These are phyloP conservation scores for Crucihimalaya himalaica DNA, from an alignment of 345 rosid species.

Conservation along the genomic window DNA sequence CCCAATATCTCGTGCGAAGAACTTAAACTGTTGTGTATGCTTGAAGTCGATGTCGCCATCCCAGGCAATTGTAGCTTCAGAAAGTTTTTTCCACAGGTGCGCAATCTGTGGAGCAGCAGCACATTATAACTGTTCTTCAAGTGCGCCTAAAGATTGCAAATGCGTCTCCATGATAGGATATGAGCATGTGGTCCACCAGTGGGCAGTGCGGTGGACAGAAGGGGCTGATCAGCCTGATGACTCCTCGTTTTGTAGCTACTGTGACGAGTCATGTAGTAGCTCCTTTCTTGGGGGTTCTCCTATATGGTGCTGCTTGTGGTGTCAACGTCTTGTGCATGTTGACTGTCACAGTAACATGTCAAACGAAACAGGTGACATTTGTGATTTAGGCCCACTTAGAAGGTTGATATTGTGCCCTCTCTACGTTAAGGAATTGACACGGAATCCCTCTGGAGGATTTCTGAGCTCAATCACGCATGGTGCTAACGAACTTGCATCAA, in stretches of 20 bases:
- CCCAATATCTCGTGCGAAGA: constrained; percentile 75
- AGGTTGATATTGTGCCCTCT: constrained; percentile 89
- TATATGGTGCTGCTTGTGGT: constrained; percentile 99
- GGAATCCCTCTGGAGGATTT: constrained; percentile 63
- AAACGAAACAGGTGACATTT: constrained; percentile 75
- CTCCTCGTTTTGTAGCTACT: constrained; percentile 74
- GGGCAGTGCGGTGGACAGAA: constrained; percentile 97
- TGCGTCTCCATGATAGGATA: constrained; percentile 79
- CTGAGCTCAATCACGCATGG: constrained; percentile 94
- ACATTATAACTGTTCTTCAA: constrained; percentile 67
- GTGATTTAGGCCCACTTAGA: constrained; percentile 85
- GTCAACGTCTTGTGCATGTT: constrained; percentile 93
- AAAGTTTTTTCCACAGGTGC: constrained; percentile 65
- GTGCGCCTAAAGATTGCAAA: constrained; percentile 82
- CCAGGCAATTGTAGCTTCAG: constrained; percentile 60
- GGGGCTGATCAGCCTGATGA: constrained; percentile 83
- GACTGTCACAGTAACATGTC: constrained; percentile 85
- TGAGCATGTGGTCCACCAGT: constrained; percentile 84
- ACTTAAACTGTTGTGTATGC: constrained; percentile 85
- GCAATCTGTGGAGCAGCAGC: constrained; percentile 79
- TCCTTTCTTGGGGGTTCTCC: constrained; percentile 97
- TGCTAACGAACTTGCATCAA: constrained; percentile 92
- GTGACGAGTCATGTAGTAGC: constrained; percentile 90
- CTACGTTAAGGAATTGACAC: constrained; percentile 70
- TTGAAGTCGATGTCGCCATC: constrained; percentile 72